phyloP scores from a whole-genome alignment of 2,329 filamentous ascomycete species.

The Dichotomopilus funicola region DNA sequence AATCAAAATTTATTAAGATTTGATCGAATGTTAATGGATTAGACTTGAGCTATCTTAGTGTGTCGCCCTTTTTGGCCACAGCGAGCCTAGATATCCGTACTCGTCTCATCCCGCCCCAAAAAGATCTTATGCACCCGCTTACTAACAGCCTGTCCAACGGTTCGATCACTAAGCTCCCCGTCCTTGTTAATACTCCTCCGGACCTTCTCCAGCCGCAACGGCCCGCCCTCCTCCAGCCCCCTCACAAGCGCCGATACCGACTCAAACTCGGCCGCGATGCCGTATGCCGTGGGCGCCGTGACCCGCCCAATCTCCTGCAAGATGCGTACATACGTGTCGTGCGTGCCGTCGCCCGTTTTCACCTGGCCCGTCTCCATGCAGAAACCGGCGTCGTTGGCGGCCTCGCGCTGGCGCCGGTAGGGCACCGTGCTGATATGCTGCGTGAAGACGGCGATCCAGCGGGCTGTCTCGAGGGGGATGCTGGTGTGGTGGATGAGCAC shows the following conservation, averaged over 20 bases:
- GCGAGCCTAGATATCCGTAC: slow-evolving; percentile 43
- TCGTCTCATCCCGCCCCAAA: slow-evolving; percentile 47
- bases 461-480: slow-evolving; percentile 55
- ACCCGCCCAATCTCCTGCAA: slow-evolving; percentile 67
- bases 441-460: slow-evolving; percentile 68
- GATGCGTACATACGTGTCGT: slow-evolving; percentile 68
- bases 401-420: slow-evolving; percentile 53
- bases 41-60: neutral
- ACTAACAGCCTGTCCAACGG: slow-evolving; percentile 53
- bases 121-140: slow-evolving; percentile 55
- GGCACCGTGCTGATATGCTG: slow-evolving; percentile 73
- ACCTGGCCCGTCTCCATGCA: slow-evolving; percentile 78
- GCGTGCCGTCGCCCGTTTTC: slow-evolving; percentile 56
- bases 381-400: slow-evolving; percentile 50
- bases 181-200: slow-evolving; percentile 51
- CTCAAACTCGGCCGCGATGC: slow-evolving; percentile 56
- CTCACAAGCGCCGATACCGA: slow-evolving; percentile 51
- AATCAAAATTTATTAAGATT: no score
- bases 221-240: slow-evolving; percentile 53
- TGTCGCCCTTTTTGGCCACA: neutral
- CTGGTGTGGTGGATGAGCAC: slow-evolving; percentile 65
- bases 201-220: slow-evolving; percentile 55
- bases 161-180: slow-evolving; percentile 48
- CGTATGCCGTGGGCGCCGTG: slow-evolving; percentile 65
- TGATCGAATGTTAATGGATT: neutral